These are phyloP conservation scores for Ceratocystis albifundus DNA, from an alignment of 2,329 filamentous ascomycete genomes.

Conservation along the genomic window DNA sequence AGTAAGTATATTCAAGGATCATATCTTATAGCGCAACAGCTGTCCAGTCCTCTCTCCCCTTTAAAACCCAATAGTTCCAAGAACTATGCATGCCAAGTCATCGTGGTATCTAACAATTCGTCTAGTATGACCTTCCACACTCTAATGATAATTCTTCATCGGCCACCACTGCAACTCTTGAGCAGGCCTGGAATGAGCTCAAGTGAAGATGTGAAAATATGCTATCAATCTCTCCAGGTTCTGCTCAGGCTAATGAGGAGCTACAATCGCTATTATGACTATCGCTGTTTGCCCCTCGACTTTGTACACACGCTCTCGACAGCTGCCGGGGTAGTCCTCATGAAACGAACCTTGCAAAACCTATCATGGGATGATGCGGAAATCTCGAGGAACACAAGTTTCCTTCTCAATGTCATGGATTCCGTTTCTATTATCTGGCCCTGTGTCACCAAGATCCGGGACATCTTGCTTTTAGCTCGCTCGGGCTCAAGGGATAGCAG, in stretches of 20 bases:
- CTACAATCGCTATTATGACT: slow-evolving; percentile 36
- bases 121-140: slow-evolving; percentile 38
- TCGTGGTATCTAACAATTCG: neutral
- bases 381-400: slow-evolving; percentile 40
- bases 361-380: slow-evolving; percentile 34
- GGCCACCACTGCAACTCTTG: slow-evolving; percentile 37
- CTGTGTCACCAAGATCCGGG: slow-evolving; percentile 35
- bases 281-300: slow-evolving; percentile 36
- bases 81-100: too few relatives aligned
- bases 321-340: slow-evolving; percentile 37
- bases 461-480: slow-evolving; percentile 27
- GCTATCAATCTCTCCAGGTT: slow-evolving; percentile 38
- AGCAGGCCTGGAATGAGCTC: slow-evolving; percentile 32
- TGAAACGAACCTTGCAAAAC: slow-evolving; percentile 36
- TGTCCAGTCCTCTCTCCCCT: neutral
- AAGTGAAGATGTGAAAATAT: slow-evolving; percentile 39
- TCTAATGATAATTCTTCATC: slow-evolving; percentile 41
- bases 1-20: slow-evolving; percentile 25
- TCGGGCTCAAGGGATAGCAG: slow-evolving; percentile 11
- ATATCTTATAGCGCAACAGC: neutral
- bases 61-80: neutral
- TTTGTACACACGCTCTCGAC: slow-evolving; percentile 41
- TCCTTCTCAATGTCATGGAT: slow-evolving; percentile 40
- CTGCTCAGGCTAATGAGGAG: slow-evolving; percentile 37
- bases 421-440: slow-evolving; percentile 42